Evolutionary conservation across 495 filamentous ascomycete species (phyloP), one percentile per base, ranked within the genome.

Genomic region (Margaritispora aquatica): DNA sequence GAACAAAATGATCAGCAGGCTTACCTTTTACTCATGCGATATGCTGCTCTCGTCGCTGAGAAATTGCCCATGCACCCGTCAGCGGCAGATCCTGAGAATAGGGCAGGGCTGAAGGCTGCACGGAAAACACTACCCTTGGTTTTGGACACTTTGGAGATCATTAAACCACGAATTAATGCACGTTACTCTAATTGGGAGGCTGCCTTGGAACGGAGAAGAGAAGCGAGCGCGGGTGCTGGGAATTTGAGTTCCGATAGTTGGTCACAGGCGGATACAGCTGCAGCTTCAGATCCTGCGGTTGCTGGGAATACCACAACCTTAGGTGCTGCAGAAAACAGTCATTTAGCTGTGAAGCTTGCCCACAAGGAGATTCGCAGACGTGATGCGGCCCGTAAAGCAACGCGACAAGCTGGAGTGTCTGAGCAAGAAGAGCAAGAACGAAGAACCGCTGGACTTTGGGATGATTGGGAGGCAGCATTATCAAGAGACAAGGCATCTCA

Each of bases 1-100:
- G 95, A 98, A 74, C 85, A 88, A 57, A 88, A 96, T 73, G 79
- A 90, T 50, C 82, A 92, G 58, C 88, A 93, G 67, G 86, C 93
- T 1, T 98, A 94, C 73, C 75, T 97, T 22, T 77, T 97, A 19
- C 79, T 96, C 9, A 87, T 92, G 61, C 84, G 94, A 68, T 90
- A 92, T 72, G 86, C 88, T 11, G 79, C 81, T 50, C 80, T 97
- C 7, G 77, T 89, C 2, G 73, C 87, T 26, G 75, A 84, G 1
- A 75, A 82, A 41, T 75, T 91, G 15, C 73, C 76, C 0, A 73
- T 66, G 1, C 88, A 90, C 64, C 86, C 88, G 0, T 74, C 81
- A 34, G 73, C 75, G 17, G 77, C 74, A 38, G 70, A 77, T 17
- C 75, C 73, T 4, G 71, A 76, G 46, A 79, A 82, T 56, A 26